Conservation (phyloP, 2,329 filamentous ascomycete species). For the Mollisiaceae sp. region DNA sequence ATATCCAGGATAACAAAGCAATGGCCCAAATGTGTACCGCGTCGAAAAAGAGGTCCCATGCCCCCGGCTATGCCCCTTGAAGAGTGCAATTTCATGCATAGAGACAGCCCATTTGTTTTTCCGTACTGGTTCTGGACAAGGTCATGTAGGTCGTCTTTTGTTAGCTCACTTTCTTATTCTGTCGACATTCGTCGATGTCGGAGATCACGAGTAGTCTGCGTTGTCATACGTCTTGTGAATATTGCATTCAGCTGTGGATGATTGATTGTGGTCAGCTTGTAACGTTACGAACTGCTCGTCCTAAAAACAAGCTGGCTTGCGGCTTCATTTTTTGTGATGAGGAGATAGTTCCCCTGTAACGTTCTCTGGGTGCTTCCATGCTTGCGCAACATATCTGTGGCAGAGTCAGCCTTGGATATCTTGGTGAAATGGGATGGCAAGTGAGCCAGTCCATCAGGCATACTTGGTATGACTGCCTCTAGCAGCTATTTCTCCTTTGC, state of each 20-base stretch:
- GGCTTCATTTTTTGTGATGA: constrained; percentile 20
- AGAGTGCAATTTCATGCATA: neutral
- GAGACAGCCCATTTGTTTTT: neutral
- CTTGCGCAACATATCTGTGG: constrained; percentile 43
- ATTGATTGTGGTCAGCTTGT: neutral
- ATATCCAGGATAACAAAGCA: neutral
- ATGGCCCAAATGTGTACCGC: neutral
- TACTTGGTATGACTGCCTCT: constrained; percentile 71
- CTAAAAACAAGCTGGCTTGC: neutral
- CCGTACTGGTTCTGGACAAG: neutral
- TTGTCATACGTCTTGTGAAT: neutral
- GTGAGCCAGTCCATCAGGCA: constrained; percentile 20
- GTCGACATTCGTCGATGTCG: constrained; percentile 12
- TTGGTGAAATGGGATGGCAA: neutral
- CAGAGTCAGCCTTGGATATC: constrained; percentile 7
- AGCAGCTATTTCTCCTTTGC: constrained; percentile 63
- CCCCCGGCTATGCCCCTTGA: neutral
- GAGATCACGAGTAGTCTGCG: constrained; percentile 6
- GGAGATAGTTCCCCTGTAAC: constrained; percentile 42
- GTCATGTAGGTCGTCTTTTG: neutral
- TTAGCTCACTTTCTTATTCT: constrained; percentile 20
- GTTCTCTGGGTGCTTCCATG: constrained; percentile 44
- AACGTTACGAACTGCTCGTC: neutral
- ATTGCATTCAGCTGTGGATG: neutral
- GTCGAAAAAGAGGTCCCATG: neutral